These are phyloP conservation scores for Amylocarpus encephaloides DNA, from an alignment of 2,329 filamentous ascomycete species.

Conservation along the genomic window DNA sequence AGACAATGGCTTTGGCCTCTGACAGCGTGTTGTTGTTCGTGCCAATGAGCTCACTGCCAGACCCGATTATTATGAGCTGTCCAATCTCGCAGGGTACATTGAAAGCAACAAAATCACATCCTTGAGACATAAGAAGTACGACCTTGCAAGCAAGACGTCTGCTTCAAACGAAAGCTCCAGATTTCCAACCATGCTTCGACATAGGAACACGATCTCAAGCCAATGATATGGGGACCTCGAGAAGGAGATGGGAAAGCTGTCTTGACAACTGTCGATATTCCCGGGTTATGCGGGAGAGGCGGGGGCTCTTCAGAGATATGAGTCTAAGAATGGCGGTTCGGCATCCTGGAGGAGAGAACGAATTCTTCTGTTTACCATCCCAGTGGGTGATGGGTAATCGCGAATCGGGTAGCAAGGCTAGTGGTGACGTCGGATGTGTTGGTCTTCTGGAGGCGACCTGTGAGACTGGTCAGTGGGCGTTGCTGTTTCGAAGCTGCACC, in stretches of 20 bases:
- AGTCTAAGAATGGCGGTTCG: not conserved
- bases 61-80: constrained; percentile 3
- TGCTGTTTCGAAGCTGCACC: constrained; percentile 2
- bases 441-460: not conserved
- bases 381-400: too few relatives aligned
- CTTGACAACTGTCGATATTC: not conserved
- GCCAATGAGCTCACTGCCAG: not conserved
- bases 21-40: not conserved
- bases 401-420: not conserved
- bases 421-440: not conserved
- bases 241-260: too few relatives aligned
- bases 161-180: too few relatives aligned
- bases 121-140: not conserved
- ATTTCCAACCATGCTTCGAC: too few relatives aligned
- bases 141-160: not conserved
- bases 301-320: not conserved
- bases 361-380: too few relatives aligned
- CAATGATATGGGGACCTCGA: too few relatives aligned
- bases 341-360: not conserved
- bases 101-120: not conserved
- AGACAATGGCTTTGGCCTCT: not conserved
- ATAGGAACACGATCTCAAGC: too few relatives aligned
- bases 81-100: constrained; percentile 3
- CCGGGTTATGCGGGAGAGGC: not conserved
- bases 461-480: not conserved